A percentile compares a stretch with the other conserved stretches of the same genome.
phyloP scores from a whole-genome alignment of 1,284 basidiomycete genomes.

The Schizophyllum commune region DNA sequence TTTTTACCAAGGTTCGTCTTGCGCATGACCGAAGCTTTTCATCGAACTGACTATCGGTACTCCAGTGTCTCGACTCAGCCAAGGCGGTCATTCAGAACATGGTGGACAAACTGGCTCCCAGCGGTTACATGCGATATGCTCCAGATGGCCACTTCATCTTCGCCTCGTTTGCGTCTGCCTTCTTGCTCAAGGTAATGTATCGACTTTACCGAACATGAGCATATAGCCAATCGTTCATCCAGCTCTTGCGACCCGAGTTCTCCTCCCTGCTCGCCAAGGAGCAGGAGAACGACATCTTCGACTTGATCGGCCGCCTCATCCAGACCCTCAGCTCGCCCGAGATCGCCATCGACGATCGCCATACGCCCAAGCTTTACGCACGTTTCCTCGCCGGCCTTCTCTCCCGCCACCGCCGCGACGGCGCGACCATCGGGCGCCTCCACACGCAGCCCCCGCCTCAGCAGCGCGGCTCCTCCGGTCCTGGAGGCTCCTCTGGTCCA shows the following conservation, averaged over 20 bases:
- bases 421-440: slow-evolving; percentile 41
- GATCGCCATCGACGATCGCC: slow-evolving; percentile 74
- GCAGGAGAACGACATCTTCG: slow-evolving; percentile 62
- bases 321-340: slow-evolving; percentile 62
- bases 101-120: slow-evolving; percentile 58
- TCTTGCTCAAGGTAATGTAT: slow-evolving; percentile 64
- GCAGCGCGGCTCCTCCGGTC: slow-evolving; percentile 6
- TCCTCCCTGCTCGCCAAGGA: slow-evolving; percentile 48
- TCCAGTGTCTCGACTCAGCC: slow-evolving; percentile 69
- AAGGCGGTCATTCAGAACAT: slow-evolving; percentile 60
- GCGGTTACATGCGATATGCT: slow-evolving; percentile 74
- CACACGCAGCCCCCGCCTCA: slow-evolving; percentile 35
- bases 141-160: slow-evolving; percentile 86
- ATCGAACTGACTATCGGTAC: too few species aligned
- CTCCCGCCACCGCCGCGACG: slow-evolving; percentile 58
- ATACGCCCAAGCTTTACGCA: slow-evolving; percentile 74
- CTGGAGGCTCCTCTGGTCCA: slow-evolving; percentile 10
- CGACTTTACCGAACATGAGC: not conserved
- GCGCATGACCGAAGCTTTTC: too few species aligned
- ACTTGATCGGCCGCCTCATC: slow-evolving; percentile 65
- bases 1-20: slow-evolving; percentile 65
- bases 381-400: slow-evolving; percentile 68
- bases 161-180: slow-evolving; percentile 78
- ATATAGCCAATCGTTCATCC: slow-evolving; percentile 2
- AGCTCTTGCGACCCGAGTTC: slow-evolving; percentile 73